phyloP scores from a whole-genome alignment of 768 basidiomycete species.

The Tulasnella sp. region DNA sequence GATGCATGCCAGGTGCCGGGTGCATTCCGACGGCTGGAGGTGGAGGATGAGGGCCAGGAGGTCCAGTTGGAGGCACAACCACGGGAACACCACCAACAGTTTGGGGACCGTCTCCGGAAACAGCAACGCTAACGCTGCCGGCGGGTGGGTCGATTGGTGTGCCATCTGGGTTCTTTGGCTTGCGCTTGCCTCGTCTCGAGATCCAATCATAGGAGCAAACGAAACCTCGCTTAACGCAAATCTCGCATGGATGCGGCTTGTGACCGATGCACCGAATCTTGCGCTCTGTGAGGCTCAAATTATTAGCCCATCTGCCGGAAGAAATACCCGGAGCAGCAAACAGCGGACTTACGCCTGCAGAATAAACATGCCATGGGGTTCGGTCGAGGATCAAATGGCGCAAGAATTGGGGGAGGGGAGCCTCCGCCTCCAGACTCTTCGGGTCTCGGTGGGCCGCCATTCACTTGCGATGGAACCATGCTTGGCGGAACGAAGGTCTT shows the following conservation, averaged over 20 bases:
- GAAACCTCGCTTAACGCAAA: constrained; percentile 24
- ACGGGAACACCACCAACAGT: constrained; percentile 25
- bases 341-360: constrained; percentile 20
- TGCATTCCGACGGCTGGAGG: constrained; percentile 20
- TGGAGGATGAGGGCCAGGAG: constrained; percentile 2
- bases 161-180: constrained; percentile 22
- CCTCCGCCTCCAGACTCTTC: constrained; percentile 21
- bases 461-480: constrained; percentile 20
- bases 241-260: constrained; percentile 27
- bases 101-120: background rate
- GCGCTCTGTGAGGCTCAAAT: constrained; percentile 5
- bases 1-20: constrained; percentile 18
- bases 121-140: constrained; percentile 16
- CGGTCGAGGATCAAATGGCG: constrained; percentile 25
- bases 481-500: constrained; percentile 24
- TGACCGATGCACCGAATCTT: constrained; percentile 26
- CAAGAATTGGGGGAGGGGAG: constrained; percentile 24
- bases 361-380: constrained; percentile 26
- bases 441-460: constrained; percentile 6
- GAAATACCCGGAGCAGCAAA: background rate
- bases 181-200: constrained; percentile 23
- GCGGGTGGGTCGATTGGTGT: constrained; percentile 15
- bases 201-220: constrained; percentile 26
- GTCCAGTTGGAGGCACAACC: background rate
- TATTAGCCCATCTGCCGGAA: background rate